Base-by-base conservation (phyloP, 768 basidiomycete genomes). In the Dacryopinax spathularia region DNA sequence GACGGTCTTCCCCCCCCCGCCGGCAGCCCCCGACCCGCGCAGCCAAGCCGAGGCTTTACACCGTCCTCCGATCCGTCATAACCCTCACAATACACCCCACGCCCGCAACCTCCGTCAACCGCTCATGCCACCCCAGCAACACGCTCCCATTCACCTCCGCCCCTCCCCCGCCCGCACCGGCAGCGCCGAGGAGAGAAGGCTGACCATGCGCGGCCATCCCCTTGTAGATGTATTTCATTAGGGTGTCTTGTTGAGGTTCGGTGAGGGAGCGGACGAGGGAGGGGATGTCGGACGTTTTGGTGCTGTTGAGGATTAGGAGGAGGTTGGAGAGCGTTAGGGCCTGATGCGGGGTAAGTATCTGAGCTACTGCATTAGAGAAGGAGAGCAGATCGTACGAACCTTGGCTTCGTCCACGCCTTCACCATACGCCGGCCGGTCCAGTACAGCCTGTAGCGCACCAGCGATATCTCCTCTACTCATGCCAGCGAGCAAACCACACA, bases 201-300 rank as follows among this genome's bases (percentile, higher is more conserved):
- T 56, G 25, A 9, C 79, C 84, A 1, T 79, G 77, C 69, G 80
- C 74, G 18, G 79, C 82, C 94, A 96, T 97, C 16, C 91, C 94
- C 77, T 98, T 98, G 82, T 97, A 98, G 16, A 98, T 78, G 71
- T 95, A 98, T 73, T 94, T 95, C 95, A 96, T 98, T 62, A 97
- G 80, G 33, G 86, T 89, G 71, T 96, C 95, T 70, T 93, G 90
- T 43, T 81, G 76, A 60, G 89, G 87, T 68, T 81, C 81, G 1
- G 85, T 81, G 33, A 97, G 80, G 0, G 79, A 73, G 70, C 85
- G 88, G 72, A 96, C 80, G 60, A 88, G 83, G 27, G 76, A 76
- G 1, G 87, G 79, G 66, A 97, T 91, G 66, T 97, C 94, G 1
- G 89, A 81, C 4, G 91, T 78, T 73, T 95, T 91, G 13, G 93